A percentile compares a stretch with the other conserved stretches of the same genome.
Evolutionary conservation across 495 filamentous ascomycete genomes (phyloP).

Genomic region (Oleoguttula mirabilis): DNA sequence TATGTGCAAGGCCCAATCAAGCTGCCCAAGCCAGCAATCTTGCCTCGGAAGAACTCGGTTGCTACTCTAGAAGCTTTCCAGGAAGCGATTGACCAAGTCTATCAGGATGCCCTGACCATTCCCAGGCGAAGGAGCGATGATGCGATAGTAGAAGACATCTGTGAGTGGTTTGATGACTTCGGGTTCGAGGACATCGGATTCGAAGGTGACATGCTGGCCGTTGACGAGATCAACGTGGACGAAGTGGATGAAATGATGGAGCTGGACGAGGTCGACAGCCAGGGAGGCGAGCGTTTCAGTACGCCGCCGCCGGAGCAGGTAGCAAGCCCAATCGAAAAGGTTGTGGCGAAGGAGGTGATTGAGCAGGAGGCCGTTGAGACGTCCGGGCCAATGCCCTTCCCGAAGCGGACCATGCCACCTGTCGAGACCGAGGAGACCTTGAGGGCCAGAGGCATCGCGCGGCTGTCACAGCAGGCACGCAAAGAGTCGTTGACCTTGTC

Average conservation of each 20-base stretch:
- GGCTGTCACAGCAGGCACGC: background rate
- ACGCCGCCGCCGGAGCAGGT: conserved; percentile 12
- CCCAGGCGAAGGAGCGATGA: conserved; percentile 15
- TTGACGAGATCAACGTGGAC: conserved; percentile 2
- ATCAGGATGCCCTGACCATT: conserved; percentile 13
- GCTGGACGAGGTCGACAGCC: background rate
- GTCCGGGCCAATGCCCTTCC: background rate
- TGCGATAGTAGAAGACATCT: conserved; percentile 18
- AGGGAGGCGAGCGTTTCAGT: conserved; percentile 7
- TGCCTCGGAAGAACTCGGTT: conserved; percentile 18
- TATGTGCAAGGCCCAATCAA: conserved; percentile 22
- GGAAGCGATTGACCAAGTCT: conserved; percentile 17
- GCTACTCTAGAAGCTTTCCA: conserved; percentile 22
- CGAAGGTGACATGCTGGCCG: conserved; percentile 7
- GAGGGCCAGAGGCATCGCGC: conserved; percentile 12
- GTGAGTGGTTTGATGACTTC: conserved; percentile 21
- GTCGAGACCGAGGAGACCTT: conserved; percentile 10
- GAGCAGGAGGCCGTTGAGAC: background rate
- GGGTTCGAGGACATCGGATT: conserved; percentile 10
- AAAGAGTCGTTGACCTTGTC: conserved; percentile 6
- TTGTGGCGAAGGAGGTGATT: conserved; percentile 12
- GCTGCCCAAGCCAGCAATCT: conserved; percentile 13
- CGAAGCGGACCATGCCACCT: conserved; percentile 3
- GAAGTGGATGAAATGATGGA: conserved; percentile 8
- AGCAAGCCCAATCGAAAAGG: conserved; percentile 7